Evolutionary conservation across 2,329 filamentous ascomycete species (phyloP).

Genomic region (Beauveria sp.): DNA sequence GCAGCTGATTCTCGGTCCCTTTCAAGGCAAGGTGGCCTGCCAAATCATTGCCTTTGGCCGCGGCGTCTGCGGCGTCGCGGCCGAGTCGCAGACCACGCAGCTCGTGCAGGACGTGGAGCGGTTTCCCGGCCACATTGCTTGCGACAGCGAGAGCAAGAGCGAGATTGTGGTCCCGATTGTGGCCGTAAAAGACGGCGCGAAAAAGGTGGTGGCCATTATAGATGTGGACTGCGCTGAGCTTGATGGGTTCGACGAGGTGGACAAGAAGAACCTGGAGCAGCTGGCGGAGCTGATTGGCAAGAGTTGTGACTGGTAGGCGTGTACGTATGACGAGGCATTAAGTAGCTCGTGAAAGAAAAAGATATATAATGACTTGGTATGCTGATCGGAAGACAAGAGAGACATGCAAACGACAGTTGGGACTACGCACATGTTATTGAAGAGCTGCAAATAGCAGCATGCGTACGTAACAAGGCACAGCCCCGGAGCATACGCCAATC

Average conservation of each 20-base stretch:
- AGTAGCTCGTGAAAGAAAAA: background rate
- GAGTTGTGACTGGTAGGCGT: conserved; percentile 58
- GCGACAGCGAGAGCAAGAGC: conserved; percentile 66
- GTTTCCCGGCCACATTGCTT: conserved; percentile 77
- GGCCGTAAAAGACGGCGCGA: conserved; percentile 21
- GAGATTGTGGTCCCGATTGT: conserved; percentile 77
- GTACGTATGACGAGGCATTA: background rate
- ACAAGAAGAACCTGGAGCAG: conserved; percentile 57
- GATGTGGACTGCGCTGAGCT: conserved; percentile 68
- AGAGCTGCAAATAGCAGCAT: background rate
- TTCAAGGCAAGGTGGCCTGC: conserved; percentile 74
- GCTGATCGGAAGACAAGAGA: background rate
- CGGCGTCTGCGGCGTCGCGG: conserved; percentile 70
- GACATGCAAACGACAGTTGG: background rate
- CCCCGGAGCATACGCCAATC: background rate
- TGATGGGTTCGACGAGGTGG: conserved; percentile 61
- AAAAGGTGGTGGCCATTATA: conserved; percentile 62
- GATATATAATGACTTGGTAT: background rate
- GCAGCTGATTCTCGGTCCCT: conserved; percentile 69
- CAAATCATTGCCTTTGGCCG: conserved; percentile 66
- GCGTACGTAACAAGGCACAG: background rate
- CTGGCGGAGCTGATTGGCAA: conserved; percentile 52
- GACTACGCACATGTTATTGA: background rate
- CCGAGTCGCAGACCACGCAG: conserved; percentile 52
- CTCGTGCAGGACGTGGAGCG: conserved; percentile 61